A percentile compares a stretch with the other conserved stretches of the same genome.
phyloP scores from a whole-genome alignment of 495 filamentous ascomycete genomes.

The Neurospora hispaniola region DNA sequence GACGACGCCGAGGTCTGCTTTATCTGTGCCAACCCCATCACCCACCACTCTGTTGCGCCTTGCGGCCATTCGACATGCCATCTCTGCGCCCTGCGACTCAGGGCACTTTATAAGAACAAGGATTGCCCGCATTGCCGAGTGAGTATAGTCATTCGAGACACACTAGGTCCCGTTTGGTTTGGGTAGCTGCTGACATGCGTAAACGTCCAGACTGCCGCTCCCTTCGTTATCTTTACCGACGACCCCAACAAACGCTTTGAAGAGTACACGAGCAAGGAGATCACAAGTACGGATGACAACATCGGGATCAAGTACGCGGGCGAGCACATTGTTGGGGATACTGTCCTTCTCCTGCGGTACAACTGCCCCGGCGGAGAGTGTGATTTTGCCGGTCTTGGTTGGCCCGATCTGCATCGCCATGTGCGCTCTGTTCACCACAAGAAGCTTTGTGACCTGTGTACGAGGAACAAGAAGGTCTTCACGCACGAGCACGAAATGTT shows the following conservation, averaged over 20 bases:
- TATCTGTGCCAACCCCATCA: conserved; percentile 83
- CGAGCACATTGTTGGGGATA: conserved; percentile 79
- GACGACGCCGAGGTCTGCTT: conserved; percentile 87
- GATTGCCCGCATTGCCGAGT: conserved; percentile 90
- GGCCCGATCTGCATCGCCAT: conserved; percentile 90
- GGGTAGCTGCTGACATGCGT: conserved; percentile 2
- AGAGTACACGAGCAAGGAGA: conserved; percentile 63
- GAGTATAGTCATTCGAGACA: conserved; percentile 21
- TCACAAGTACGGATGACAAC: conserved; percentile 64
- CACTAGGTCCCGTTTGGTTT: background rate
- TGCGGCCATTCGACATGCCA: conserved; percentile 95
- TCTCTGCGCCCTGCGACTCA: conserved; percentile 80
- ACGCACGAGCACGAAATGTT: conserved; percentile 98
- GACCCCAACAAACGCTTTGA: conserved; percentile 68
- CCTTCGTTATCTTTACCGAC: conserved; percentile 86
- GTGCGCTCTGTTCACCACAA: conserved; percentile 71
- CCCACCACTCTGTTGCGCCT: conserved; percentile 75
- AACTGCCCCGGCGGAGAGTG: conserved; percentile 85
- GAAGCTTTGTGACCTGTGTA: conserved; percentile 92
- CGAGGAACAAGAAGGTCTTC: conserved; percentile 92
- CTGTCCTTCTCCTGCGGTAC: conserved; percentile 75
- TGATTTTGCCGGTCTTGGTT: conserved; percentile 81
- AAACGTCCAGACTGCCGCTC: conserved; percentile 53
- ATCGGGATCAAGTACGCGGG: conserved; percentile 86
- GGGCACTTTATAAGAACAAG: conserved; percentile 91